A percentile compares a stretch with the other conserved stretches of the same genome.
phyloP scores from a whole-genome alignment of 2,329 filamentous ascomycete genomes.

The Balansia obtecta region DNA sequence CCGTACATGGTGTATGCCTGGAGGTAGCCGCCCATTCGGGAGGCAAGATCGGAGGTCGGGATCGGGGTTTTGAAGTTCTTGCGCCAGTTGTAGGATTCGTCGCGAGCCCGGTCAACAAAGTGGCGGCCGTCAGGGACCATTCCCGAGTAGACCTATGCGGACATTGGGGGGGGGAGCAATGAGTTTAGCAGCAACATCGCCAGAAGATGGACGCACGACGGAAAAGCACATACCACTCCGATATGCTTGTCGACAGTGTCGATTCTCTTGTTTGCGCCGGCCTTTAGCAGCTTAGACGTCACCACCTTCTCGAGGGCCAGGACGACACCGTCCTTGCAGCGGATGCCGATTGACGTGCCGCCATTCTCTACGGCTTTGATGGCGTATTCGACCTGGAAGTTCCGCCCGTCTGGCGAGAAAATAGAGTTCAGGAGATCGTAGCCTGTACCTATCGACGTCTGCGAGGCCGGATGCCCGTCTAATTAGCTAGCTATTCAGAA shows the following conservation, averaged over 20 bases:
- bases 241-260: slow-evolving; percentile 87
- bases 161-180: neutral
- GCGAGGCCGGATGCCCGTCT: slow-evolving; percentile 2
- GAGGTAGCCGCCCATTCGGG: slow-evolving; percentile 88
- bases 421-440: slow-evolving; percentile 99
- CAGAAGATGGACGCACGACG: neutral
- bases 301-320: slow-evolving; percentile 95
- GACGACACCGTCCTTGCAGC: slow-evolving; percentile 94
- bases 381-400: slow-evolving; percentile 98
- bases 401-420: slow-evolving; percentile 96
- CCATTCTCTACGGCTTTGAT: slow-evolving; percentile 98
- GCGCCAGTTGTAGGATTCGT: slow-evolving; percentile 87
- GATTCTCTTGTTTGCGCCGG: slow-evolving; percentile 94
- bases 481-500: slow-evolving; percentile 4
- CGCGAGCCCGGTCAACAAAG: slow-evolving; percentile 86
- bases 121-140: slow-evolving; percentile 91
- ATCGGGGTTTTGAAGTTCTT: slow-evolving; percentile 91
- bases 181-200: neutral
- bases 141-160: slow-evolving; percentile 73
- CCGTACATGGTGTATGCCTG: slow-evolving; percentile 97
- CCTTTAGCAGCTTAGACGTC: slow-evolving; percentile 87
- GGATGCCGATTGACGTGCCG: slow-evolving; percentile 88
- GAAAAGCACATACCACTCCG: slow-evolving; percentile 63
- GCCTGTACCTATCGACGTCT: slow-evolving; percentile 99
- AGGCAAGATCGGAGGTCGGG: slow-evolving; percentile 73